These are phyloP conservation scores for Saturnispora gosingensis DNA, from an alignment of 805 yeast genomes.

Conservation along the genomic window DNA sequence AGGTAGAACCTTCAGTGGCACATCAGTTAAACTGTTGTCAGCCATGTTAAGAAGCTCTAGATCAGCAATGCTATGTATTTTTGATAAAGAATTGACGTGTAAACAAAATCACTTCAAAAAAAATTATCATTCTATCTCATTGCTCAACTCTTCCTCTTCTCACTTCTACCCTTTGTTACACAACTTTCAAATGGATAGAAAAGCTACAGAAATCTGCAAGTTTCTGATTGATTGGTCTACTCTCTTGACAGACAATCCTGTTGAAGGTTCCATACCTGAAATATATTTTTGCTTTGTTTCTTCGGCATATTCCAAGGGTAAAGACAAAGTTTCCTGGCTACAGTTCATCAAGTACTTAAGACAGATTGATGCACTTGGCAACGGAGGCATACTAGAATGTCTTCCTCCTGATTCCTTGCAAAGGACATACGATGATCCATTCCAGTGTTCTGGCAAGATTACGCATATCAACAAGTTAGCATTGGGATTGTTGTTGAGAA, in stretches of 20 bases:
- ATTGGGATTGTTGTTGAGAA: slow-evolving; percentile 18
- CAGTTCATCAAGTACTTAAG: slow-evolving; percentile 24
- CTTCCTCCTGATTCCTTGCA: slow-evolving; percentile 19
- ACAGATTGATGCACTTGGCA: slow-evolving; percentile 18
- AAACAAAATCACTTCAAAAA: background rate
- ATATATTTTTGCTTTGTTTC: slow-evolving; percentile 26
- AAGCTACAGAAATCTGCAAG: slow-evolving; percentile 22
- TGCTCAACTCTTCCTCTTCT: background rate
- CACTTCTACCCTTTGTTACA: no score
- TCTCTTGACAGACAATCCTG: slow-evolving; percentile 24
- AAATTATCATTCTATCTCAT: background rate
- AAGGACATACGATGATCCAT: slow-evolving; percentile 22
- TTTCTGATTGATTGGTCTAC: slow-evolving; percentile 26
- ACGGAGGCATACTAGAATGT: slow-evolving; percentile 18
- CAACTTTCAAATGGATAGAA: slow-evolving; percentile 20
- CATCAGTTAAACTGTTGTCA: background rate
- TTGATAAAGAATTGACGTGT: background rate
- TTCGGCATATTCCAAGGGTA: slow-evolving; percentile 23
- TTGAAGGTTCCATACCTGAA: slow-evolving; percentile 24
- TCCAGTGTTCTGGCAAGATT: slow-evolving; percentile 21
- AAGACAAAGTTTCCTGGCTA: slow-evolving; percentile 28
- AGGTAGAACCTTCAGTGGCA: slow-evolving; percentile 15
- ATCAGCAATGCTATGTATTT: background rate
- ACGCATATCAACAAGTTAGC: slow-evolving; percentile 22
- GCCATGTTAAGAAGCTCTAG: background rate